Conservation (phyloP, 805 yeast genomes). For the Lipomyces yamadae region DNA sequence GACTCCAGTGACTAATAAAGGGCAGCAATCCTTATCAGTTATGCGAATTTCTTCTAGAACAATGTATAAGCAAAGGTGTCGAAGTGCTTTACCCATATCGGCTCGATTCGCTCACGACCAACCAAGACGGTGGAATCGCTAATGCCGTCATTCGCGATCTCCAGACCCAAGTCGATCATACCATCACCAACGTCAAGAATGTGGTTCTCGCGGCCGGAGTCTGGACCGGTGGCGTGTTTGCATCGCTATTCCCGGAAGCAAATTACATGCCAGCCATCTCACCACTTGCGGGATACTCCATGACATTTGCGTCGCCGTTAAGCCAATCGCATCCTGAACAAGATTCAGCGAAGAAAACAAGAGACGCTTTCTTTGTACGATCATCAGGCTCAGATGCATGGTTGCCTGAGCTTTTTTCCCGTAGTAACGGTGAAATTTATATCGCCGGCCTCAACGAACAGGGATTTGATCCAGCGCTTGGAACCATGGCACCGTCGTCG, state of each 20-base stretch:
- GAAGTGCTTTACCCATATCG: constrained; percentile 30
- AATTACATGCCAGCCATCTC: constrained; percentile 29
- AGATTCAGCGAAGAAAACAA: not conserved
- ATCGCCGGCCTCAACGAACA: constrained; percentile 38
- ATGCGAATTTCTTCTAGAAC: constrained; percentile 30
- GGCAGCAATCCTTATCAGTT: constrained; percentile 29
- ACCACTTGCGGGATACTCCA: constrained; percentile 34
- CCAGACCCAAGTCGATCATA: constrained; percentile 13
- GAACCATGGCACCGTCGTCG: constrained; percentile 1
- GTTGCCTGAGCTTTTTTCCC: constrained; percentile 38
- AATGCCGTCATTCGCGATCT: constrained; percentile 23
- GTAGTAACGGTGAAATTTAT: constrained; percentile 38
- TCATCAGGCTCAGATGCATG: constrained; percentile 27
- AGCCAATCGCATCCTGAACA: not conserved
- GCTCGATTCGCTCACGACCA: constrained; percentile 13
- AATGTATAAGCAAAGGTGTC: constrained; percentile 32
- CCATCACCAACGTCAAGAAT: constrained; percentile 19
- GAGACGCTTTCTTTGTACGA: constrained; percentile 32
- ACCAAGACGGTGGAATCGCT: constrained; percentile 12
- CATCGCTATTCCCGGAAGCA: constrained; percentile 28
- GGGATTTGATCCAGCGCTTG: constrained; percentile 28
- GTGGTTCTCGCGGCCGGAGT: constrained; percentile 38
- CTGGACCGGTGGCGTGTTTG: constrained; percentile 33
- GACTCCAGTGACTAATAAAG: not conserved
- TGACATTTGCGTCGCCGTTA: constrained; percentile 24